Conservation (phyloP, 805 yeast species). For the Myxozyma vanderwaltii region DNA sequence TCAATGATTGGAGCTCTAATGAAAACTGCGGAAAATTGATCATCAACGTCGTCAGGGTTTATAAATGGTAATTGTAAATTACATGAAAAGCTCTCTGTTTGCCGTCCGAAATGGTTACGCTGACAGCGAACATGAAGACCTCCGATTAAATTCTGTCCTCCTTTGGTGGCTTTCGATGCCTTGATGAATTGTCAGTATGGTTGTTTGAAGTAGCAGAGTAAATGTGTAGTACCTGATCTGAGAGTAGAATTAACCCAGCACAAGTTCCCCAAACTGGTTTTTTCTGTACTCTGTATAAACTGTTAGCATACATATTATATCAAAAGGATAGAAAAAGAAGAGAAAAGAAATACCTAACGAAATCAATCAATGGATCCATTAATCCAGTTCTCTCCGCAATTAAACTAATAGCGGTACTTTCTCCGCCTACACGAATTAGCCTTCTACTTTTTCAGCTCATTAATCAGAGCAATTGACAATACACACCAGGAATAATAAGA, state of each 20-base stretch:
- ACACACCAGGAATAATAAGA: slow-evolving; percentile 63
- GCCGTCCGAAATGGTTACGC: slow-evolving; percentile 80
- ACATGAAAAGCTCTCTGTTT: slow-evolving; percentile 61
- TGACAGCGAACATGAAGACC: slow-evolving; percentile 65
- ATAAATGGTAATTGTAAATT: slow-evolving; percentile 26
- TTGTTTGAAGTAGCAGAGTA: too few species aligned
- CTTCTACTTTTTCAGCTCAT: too few species aligned
- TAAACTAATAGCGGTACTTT: slow-evolving; percentile 67
- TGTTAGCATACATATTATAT: too few species aligned
- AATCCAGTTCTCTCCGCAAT: slow-evolving; percentile 67
- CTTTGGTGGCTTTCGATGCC: slow-evolving; percentile 50
- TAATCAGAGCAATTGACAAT: not conserved
- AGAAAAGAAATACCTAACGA: slow-evolving; percentile 47
- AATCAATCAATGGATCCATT: slow-evolving; percentile 55
- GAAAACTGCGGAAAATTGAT: slow-evolving; percentile 52
- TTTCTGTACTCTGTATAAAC: slow-evolving; percentile 34
- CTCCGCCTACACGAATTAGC: too few species aligned
- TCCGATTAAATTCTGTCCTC: slow-evolving; percentile 60
- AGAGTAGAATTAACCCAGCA: slow-evolving; percentile 74
- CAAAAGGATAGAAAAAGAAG: too few species aligned
- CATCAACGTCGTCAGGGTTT: slow-evolving; percentile 35
- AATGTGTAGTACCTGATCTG: slow-evolving; percentile 49
- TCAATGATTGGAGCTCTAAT: slow-evolving; percentile 77
- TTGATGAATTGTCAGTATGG: too few species aligned
- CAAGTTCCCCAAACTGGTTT: slow-evolving; percentile 84